These are phyloP conservation scores for Phytophthora palmivora DNA, from an alignment of 352 stramenopile genomes.

Conservation along the genomic window DNA sequence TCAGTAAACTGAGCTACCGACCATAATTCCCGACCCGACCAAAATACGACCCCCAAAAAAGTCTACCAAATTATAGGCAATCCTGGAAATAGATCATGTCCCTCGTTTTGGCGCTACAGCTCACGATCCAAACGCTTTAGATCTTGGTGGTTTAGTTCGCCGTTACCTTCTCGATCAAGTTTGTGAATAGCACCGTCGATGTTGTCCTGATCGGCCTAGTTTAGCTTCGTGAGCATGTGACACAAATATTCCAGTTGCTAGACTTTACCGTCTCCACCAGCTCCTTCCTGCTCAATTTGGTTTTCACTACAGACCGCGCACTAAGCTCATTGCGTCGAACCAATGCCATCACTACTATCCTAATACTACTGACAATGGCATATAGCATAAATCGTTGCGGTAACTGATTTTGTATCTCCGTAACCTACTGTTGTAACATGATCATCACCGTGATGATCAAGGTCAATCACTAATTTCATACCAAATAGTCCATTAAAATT, in stretches of 20 bases:
- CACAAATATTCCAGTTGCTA: constrained; percentile 69
- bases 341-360: constrained; percentile 70
- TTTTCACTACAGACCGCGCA: constrained; percentile 65
- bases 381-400: constrained; percentile 81
- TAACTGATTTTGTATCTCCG: constrained; percentile 75
- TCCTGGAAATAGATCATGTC: too few relatives aligned
- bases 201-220: constrained; percentile 70
- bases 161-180: constrained; percentile 67
- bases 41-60: too few relatives aligned
- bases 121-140: constrained; percentile 65
- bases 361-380: constrained; percentile 72
- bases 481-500: too few relatives aligned
- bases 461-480: too few relatives aligned
- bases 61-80: too few relatives aligned
- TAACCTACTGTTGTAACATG: too few relatives aligned
- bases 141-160: constrained; percentile 72
- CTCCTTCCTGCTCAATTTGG: constrained; percentile 81
- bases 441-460: too few relatives aligned
- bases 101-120: too few relatives aligned
- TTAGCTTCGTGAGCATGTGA: constrained; percentile 82
- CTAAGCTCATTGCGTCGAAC: constrained; percentile 67
- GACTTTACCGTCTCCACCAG: constrained; percentile 76
- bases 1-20: too few relatives aligned
- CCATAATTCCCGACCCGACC: too few relatives aligned
- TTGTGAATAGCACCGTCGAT: constrained; percentile 71